These are phyloP conservation scores for Phoma sp. DNA, from an alignment of 2,329 filamentous ascomycete species.

Conservation along the genomic window DNA sequence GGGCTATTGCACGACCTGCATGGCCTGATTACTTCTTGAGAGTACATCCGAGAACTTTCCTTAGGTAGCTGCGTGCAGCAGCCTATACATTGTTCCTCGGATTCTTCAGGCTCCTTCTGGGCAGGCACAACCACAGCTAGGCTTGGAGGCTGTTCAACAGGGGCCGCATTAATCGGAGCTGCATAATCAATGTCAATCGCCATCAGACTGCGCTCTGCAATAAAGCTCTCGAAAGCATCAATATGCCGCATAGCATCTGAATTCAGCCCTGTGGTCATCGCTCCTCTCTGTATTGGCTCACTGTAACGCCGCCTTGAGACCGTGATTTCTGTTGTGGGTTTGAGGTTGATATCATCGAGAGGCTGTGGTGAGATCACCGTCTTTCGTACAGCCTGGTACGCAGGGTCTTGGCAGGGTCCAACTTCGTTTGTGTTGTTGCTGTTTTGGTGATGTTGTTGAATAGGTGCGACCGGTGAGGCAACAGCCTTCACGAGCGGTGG, in stretches of 20 bases:
- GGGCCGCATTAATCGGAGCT: not conserved
- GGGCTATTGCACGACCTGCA: constrained; percentile 41
- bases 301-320: constrained; percentile 23
- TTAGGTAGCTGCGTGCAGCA: constrained; percentile 26
- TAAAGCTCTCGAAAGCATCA: constrained; percentile 10
- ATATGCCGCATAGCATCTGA: constrained; percentile 2
- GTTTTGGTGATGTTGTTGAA: constrained; percentile 19
- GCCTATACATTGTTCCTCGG: constrained; percentile 29
- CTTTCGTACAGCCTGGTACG: not conserved
- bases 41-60: constrained; percentile 11
- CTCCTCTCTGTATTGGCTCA: constrained; percentile 9
- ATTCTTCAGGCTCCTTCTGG: not conserved
- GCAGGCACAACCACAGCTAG: not conserved
- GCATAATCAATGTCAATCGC: constrained; percentile 10
- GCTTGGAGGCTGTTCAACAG: not conserved
- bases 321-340: not conserved
- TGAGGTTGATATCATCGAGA: constrained; percentile 21
- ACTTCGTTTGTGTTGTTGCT: constrained; percentile 17
- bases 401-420: constrained; percentile 19
- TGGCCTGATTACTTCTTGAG: constrained; percentile 29
- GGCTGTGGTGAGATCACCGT: not conserved
- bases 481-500: constrained; percentile 25
- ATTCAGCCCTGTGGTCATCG: not conserved
- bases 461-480: constrained; percentile 20
- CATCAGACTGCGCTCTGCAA: constrained; percentile 16